phyloP scores from a whole-genome alignment of 2,329 filamentous ascomycete species.

The Diaporthe eres region DNA sequence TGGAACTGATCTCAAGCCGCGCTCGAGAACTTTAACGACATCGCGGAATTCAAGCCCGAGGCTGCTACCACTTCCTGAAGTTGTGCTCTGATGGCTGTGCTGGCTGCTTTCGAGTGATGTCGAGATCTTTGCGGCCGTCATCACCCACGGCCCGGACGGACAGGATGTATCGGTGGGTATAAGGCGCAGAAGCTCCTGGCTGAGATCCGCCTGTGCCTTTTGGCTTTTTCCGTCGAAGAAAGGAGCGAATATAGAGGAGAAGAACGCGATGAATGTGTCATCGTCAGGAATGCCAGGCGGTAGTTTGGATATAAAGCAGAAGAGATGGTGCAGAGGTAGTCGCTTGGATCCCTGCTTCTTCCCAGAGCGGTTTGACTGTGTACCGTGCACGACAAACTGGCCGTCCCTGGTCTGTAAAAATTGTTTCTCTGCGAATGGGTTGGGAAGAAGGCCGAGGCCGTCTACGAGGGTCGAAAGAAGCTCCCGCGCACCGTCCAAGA shows the following conservation, averaged over 20 bases:
- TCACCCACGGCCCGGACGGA: conserved; percentile 66
- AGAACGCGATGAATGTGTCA: conserved; percentile 60
- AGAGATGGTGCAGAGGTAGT: conserved; percentile 76
- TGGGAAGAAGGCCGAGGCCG: conserved; percentile 68
- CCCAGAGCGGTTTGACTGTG: conserved; percentile 73
- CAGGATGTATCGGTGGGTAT: conserved; percentile 60
- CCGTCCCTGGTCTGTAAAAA: conserved; percentile 66
- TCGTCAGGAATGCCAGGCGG: conserved; percentile 64
- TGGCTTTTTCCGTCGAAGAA: conserved; percentile 68
- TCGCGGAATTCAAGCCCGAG: conserved; percentile 79
- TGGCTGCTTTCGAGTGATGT: conserved; percentile 58
- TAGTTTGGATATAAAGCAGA: conserved; percentile 70
- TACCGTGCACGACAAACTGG: conserved; percentile 73
- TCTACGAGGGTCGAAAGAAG: conserved; percentile 65
- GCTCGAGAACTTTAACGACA: conserved; percentile 76
- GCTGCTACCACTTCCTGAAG: conserved; percentile 59
- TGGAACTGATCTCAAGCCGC: conserved; percentile 67
- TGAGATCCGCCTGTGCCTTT: conserved; percentile 61
- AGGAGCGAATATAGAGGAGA: conserved; percentile 68
- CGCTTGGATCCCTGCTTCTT: conserved; percentile 66
- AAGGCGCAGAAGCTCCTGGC: conserved; percentile 65
- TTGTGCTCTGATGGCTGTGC: conserved; percentile 54
- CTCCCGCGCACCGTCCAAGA: conserved; percentile 67
- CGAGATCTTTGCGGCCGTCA: conserved; percentile 63
- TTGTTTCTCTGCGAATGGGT: conserved; percentile 72